A percentile compares a stretch with the other conserved stretches of the same genome.
phyloP scores from a whole-genome alignment of 768 basidiomycete species.

The Hericium erinaceus region DNA sequence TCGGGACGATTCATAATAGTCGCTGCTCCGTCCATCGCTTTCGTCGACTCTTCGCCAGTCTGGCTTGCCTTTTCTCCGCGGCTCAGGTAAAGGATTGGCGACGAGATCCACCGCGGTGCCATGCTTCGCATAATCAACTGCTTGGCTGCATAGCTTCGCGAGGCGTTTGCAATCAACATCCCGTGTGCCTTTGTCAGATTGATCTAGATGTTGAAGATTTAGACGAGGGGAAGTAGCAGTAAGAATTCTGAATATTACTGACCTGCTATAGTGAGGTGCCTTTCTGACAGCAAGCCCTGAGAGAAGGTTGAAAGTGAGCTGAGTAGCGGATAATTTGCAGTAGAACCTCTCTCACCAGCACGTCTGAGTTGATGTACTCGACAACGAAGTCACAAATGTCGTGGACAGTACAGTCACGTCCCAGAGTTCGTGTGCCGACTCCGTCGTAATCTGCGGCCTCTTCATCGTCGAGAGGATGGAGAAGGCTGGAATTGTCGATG shows the following conservation, averaged over 20 bases:
- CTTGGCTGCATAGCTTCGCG: constrained; percentile 53
- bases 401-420: constrained; percentile 43
- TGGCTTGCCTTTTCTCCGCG: constrained; percentile 34
- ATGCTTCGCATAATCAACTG: constrained; percentile 77
- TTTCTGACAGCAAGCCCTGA: constrained; percentile 61
- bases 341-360: too few relatives aligned
- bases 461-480: constrained; percentile 38
- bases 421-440: constrained; percentile 14
- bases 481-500: constrained; percentile 41
- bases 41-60: constrained; percentile 59
- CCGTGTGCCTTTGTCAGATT: constrained; percentile 59
- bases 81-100: constrained; percentile 41
- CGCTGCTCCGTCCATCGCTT: constrained; percentile 26
- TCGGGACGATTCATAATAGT: constrained; percentile 63
- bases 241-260: too few relatives aligned
- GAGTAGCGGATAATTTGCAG: too few relatives aligned
- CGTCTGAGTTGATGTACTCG: constrained; percentile 77
- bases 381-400: constrained; percentile 77
- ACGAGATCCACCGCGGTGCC: constrained; percentile 61
- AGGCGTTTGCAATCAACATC: constrained; percentile 49
- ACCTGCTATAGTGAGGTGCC: constrained; percentile 55
- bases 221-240: too few relatives aligned
- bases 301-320: background rate
- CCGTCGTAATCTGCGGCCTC: constrained; percentile 42
- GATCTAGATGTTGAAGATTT: constrained; percentile 24